phyloP scores from a whole-genome alignment of 352 stramenopile species.

The Pythium sp. region DNA sequence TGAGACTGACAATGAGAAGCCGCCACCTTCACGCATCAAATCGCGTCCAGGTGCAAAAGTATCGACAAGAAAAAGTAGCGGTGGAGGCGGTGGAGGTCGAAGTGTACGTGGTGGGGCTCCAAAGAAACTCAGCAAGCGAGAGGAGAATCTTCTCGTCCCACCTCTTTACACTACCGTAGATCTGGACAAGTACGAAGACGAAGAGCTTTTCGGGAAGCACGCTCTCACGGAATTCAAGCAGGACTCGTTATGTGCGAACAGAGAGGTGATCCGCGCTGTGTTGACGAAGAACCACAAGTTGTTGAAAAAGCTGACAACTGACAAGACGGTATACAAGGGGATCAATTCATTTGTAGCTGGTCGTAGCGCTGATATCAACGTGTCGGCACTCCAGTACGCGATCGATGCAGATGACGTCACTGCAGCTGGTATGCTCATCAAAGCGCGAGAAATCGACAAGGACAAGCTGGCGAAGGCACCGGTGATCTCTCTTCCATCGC shows the following conservation, averaged over 20 bases:
- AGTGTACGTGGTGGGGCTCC: constrained; percentile 17
- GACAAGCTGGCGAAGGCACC: constrained; percentile 40
- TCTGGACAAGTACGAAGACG: constrained; percentile 52
- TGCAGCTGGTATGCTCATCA: constrained; percentile 37
- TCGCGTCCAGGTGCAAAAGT: constrained; percentile 17
- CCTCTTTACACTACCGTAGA: constrained; percentile 49
- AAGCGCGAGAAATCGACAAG: constrained; percentile 45
- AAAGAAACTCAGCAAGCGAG: constrained; percentile 29
- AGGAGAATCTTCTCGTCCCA: constrained; percentile 45
- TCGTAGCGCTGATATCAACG: constrained; percentile 41
- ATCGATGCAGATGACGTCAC: constrained; percentile 59
- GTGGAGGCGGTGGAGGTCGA: constrained; percentile 12
- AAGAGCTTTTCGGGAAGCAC: constrained; percentile 49
- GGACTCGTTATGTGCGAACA: constrained; percentile 48
- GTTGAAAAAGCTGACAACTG: constrained; percentile 56
- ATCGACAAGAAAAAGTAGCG: constrained; percentile 1
- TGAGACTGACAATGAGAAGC: constrained; percentile 56
- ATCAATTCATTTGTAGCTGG: constrained; percentile 49
- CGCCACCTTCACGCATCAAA: constrained; percentile 32
- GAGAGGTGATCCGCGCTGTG: constrained; percentile 69
- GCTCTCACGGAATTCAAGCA: constrained; percentile 34
- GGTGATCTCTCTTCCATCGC: constrained; percentile 55
- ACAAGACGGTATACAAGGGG: constrained; percentile 40
- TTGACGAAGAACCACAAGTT: constrained; percentile 71
- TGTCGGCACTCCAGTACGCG: constrained; percentile 58